Evolutionary conservation across 2,329 filamentous ascomycete species (phyloP).

Genomic region (Claviceps africana): DNA sequence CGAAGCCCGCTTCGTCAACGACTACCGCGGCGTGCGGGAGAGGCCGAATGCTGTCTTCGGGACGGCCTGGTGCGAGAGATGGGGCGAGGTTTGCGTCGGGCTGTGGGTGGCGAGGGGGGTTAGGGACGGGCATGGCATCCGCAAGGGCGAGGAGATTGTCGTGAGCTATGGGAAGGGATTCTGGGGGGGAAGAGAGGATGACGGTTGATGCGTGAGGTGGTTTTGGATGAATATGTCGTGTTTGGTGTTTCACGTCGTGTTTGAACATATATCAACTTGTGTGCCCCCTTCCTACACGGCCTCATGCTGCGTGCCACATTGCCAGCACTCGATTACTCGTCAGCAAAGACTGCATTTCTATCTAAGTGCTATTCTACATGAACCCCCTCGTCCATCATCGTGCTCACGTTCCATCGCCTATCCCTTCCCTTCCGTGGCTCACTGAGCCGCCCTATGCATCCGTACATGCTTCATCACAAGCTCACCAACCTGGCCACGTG

Average conservation of each 20-base stretch:
- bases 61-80: conserved; percentile 40
- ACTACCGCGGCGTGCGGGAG: conserved; percentile 44
- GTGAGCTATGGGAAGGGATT: conserved; percentile 57
- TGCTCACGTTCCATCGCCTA: not conserved
- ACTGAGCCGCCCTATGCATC: too few relatives aligned
- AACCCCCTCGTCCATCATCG: not conserved
- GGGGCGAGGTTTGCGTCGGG: conserved; percentile 39
- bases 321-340: not conserved
- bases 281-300: too few relatives aligned
- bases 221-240: not conserved
- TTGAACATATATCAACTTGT: not conserved
- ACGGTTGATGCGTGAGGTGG: not conserved
- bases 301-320: too few relatives aligned
- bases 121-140: conserved; percentile 14
- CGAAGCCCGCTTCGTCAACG: conserved; percentile 53
- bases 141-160: conserved; percentile 48
- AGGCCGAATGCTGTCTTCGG: conserved; percentile 45
- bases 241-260: not conserved
- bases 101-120: conserved; percentile 36
- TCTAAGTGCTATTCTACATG: not conserved
- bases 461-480: too few relatives aligned
- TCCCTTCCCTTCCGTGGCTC: too few relatives aligned
- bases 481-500: too few relatives aligned
- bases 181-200: conserved; percentile 28
- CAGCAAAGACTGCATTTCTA: not conserved